These are phyloP conservation scores for Huntiella decipiens DNA, from an alignment of 2,329 filamentous ascomycete species.

Conservation along the genomic window DNA sequence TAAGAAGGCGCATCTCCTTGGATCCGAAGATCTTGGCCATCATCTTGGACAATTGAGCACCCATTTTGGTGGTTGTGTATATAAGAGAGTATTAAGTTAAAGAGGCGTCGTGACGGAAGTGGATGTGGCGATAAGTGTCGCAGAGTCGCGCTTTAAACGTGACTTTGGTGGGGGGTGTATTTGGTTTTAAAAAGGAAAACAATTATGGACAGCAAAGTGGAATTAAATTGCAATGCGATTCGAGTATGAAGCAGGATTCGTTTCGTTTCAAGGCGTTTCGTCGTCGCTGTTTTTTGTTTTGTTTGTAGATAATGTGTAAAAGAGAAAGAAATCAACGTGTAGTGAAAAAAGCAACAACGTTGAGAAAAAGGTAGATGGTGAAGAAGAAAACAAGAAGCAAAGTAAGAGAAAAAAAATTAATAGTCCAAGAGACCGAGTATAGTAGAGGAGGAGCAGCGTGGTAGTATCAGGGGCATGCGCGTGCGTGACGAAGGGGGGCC, in stretches of 20 bases:
- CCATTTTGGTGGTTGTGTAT: conserved; percentile 40
- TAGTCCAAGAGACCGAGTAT: not conserved
- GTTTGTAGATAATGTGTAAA: not conserved
- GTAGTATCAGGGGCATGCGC: not conserved
- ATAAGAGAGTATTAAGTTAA: not conserved
- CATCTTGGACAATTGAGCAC: conserved; percentile 82
- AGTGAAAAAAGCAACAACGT: not conserved
- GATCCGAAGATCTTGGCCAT: conserved; percentile 98
- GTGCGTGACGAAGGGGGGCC: not conserved
- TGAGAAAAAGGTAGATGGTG: not conserved
- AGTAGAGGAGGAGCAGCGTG: not conserved
- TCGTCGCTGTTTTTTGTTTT: not conserved
- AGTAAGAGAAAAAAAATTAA: not conserved
- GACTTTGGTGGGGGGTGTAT: no score
- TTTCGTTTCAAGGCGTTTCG: not conserved
- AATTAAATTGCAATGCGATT: not conserved
- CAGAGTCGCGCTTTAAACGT: no score
- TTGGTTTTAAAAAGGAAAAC: not conserved
- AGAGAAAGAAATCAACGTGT: not conserved
- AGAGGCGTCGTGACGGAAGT: not conserved
- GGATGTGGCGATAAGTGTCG: no score
- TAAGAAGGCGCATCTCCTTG: conserved; percentile 96
- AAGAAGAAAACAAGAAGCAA: not conserved
- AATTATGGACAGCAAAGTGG: not conserved
- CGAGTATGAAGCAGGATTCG: not conserved